Base-by-base conservation (phyloP, 164 flowering plant species). In the Vitis cinerea region DNA sequence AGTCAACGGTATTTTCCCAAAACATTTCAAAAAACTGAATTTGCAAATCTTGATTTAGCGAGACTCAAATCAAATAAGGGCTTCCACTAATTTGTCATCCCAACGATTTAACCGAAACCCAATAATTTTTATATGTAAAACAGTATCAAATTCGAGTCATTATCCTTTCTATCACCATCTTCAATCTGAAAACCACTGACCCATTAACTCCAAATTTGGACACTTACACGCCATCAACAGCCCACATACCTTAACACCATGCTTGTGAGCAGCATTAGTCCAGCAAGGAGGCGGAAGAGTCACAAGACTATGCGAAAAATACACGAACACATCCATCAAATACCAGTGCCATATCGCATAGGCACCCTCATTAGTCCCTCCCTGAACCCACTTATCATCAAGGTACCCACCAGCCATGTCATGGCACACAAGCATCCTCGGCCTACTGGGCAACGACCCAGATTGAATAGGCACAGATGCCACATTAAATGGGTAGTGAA, bases 201-300 rank as follows among this genome's bases (percentile, higher is more conserved):
- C 44, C 44, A 37, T 37, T 37, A 37, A 37, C 44, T 37, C 44
- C 44, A 37, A 37, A 37, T 37, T 6, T 0, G 0, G 4, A 37
- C 44, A 37, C 44, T 37, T 3, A 37, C 44, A 37, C 44, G 7
- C 44, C 44, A 37, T 37, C 7, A 37, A 37, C 44, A 37, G 4
- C 27, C 44, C 23, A 11, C 63, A 31, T 75, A 94, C 98, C 98
- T 88, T 88, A 44, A 91, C 97, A 2, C 99, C 97, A 67, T 94
- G 97, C 37, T 72, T 78, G 72, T 94, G 99, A 60, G 96, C 98
- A 10, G 98, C 72, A 66, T 94, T 94, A 4, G 82, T 83, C 99
- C 99, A 94, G 72, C 93, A 80, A 14, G 99, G 98, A 63, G 99
- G 99, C 5, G 98, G 99, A 60, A 94, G 48, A 0, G 98, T 91